Evolutionary conservation across 345 rosid species (phyloP).

Genomic region (Capsella bursapastoris): DNA sequence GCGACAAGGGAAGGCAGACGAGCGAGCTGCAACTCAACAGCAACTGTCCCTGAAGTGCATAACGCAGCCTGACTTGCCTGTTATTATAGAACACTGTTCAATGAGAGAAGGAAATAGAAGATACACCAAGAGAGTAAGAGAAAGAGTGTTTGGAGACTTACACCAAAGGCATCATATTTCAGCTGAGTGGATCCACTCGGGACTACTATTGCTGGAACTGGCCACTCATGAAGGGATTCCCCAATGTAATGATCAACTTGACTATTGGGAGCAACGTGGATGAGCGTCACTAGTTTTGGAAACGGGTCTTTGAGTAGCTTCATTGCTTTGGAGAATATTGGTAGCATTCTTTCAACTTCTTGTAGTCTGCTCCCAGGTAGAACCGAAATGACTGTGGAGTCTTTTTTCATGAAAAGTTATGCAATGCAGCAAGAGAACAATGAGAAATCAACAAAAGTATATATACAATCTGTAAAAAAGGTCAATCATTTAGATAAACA

Average conservation of each 20-base stretch:
- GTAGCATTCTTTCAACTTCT: constrained; percentile 87
- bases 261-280: constrained; percentile 82
- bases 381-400: constrained; percentile 67
- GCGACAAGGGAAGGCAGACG: constrained; percentile 82
- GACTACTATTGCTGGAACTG: constrained; percentile 70
- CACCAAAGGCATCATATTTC: constrained; percentile 79
- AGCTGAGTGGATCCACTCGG: constrained; percentile 66
- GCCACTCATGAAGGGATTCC: constrained; percentile 60
- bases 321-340: constrained; percentile 66
- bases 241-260: constrained; percentile 62
- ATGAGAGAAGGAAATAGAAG: constrained; percentile 19
- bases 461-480: neutral
- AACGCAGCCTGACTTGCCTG: constrained; percentile 88
- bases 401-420: constrained; percentile 47
- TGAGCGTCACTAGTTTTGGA: constrained; percentile 55
- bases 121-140: constrained; percentile 7
- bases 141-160: constrained; percentile 46
- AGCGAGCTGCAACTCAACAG: constrained; percentile 85
- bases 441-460: constrained; percentile 23
- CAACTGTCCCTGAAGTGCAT: constrained; percentile 99
- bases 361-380: constrained; percentile 97
- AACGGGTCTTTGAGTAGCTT: constrained; percentile 56
- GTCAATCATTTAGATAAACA: constrained; percentile 2
- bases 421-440: neutral
- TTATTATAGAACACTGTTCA: constrained; percentile 21